phyloP scores from a whole-genome alignment of 2,329 filamentous ascomycete species.

The Beauveria sp. region DNA sequence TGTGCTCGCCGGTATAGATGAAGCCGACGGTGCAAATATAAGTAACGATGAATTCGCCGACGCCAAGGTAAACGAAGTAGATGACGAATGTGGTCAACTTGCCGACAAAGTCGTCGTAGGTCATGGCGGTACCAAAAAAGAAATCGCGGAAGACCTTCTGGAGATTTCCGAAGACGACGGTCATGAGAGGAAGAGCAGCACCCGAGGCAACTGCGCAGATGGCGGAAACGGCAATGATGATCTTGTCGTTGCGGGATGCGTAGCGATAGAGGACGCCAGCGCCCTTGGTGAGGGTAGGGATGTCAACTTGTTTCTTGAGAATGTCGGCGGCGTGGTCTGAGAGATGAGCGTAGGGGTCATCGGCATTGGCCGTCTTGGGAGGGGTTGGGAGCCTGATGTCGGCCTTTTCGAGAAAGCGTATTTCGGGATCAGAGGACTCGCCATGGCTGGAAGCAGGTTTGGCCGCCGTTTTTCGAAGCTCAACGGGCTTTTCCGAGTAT shows the following conservation, averaged over 20 bases:
- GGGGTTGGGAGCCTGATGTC: constrained; percentile 34
- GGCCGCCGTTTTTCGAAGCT: constrained; percentile 12
- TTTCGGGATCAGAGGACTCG: constrained; percentile 25
- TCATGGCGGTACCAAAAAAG: constrained; percentile 38
- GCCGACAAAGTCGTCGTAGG: constrained; percentile 48
- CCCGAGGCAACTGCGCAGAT: constrained; percentile 64
- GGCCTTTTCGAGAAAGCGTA: constrained; percentile 29
- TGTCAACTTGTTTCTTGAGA: constrained; percentile 60
- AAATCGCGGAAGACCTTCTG: constrained; percentile 64
- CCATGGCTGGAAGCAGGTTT: constrained; percentile 28
- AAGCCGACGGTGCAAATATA: constrained; percentile 82
- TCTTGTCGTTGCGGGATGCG: constrained; percentile 55
- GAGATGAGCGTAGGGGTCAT: constrained; percentile 54
- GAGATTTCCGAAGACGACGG: constrained; percentile 70
- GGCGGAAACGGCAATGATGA: constrained; percentile 54
- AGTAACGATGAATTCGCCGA: constrained; percentile 69
- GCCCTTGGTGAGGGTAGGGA: constrained; percentile 56
- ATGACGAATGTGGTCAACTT: constrained; percentile 59
- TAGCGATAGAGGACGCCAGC: constrained; percentile 62
- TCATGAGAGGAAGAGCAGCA: constrained; percentile 72
- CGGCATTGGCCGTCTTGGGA: constrained; percentile 29
- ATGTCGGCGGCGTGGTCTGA: constrained; percentile 58
- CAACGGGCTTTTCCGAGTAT: neutral
- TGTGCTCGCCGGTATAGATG: constrained; percentile 78
- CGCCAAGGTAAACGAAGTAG: constrained; percentile 79